phyloP scores from a whole-genome alignment of 352 stramenopile species.

The Phytophthora aleatoria region DNA sequence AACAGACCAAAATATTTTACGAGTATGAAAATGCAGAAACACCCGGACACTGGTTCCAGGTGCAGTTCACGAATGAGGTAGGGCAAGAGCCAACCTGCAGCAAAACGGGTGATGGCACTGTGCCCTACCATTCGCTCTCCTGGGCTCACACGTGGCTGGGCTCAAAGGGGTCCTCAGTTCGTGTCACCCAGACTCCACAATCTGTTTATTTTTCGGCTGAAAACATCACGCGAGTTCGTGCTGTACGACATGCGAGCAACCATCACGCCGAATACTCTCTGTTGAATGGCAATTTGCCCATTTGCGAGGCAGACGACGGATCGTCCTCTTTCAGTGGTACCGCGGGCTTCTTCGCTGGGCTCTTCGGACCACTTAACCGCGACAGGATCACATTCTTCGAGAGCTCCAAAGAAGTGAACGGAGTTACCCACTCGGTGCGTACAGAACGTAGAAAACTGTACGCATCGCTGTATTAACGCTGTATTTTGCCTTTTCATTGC shows the following conservation, averaged over 20 bases:
- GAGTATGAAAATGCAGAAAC: slow-evolving; percentile 62
- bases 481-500: slow-evolving; percentile 5
- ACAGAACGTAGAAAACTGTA: neutral
- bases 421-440: slow-evolving; percentile 40
- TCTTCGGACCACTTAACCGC: slow-evolving; percentile 57
- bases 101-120: slow-evolving; percentile 78
- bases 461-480: neutral
- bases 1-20: slow-evolving; percentile 75
- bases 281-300: slow-evolving; percentile 40
- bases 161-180: slow-evolving; percentile 42
- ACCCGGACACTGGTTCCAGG: slow-evolving; percentile 64
- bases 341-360: slow-evolving; percentile 62
- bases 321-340: slow-evolving; percentile 15
- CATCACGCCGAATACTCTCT: slow-evolving; percentile 75
- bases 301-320: slow-evolving; percentile 37
- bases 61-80: slow-evolving; percentile 59
- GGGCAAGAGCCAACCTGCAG: slow-evolving; percentile 53
- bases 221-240: slow-evolving; percentile 57
- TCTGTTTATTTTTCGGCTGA: slow-evolving; percentile 73
- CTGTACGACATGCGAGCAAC: slow-evolving; percentile 39
- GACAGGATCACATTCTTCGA: slow-evolving; percentile 84
- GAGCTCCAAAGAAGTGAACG: slow-evolving; percentile 40
- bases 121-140: slow-evolving; percentile 81
- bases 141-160: slow-evolving; percentile 82
- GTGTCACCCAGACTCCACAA: slow-evolving; percentile 76